Evolutionary conservation across 2,329 filamentous ascomycete genomes (phyloP), one percentile per base, ranked within the genome.

Genomic region (Zymoseptoria pseudotritici): DNA sequence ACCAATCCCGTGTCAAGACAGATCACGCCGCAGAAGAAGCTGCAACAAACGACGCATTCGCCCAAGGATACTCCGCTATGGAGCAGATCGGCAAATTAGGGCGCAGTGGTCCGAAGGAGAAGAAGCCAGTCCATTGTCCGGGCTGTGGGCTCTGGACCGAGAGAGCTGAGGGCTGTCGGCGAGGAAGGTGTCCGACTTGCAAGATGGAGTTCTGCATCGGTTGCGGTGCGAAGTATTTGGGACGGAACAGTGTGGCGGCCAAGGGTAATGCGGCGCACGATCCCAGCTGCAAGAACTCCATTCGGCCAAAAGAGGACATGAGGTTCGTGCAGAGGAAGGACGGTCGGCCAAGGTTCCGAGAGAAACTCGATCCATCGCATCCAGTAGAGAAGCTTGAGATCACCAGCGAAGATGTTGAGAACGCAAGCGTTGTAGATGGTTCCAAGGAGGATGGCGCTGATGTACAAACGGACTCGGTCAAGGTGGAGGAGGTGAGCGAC

Each of bases 191-290:
- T 36, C 24, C 55, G 20, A 49, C 24, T 5, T 57, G 55, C 50
- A 52, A 24, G 17, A 50, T 57, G 11, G 42, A 57, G 20, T 57
- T 57, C 46, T 57, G 55, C 49, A 50, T 22, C 10, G 55, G 49
- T 13, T 57, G 55, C 51, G 55, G 42, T 4, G 55, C 55, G 24
- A 22, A 19, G 22, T 57, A 57, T 52, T 11, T 57, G 8, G 55
- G 55, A n/a, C 17, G 17, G 10, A 29, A 50, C 46, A 57, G 22
- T n/a, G 55, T 57, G 7, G 42, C 55, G 11, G 20, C 26, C 9
- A 17, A 29, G 13, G 42, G 46, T 4, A 51, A 53, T n/a, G 8
- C 13, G n/a, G 52, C 52, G 22, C 52, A 53, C 22, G 22, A 31
- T 9, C 9, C 20, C 9, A 52, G 9, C n/a, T 57, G 55, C 50